Evolutionary conservation across 2,329 filamentous ascomycete species (phyloP), one percentile per base, ranked within the genome.

Genomic region (Fusarium sp.): DNA sequence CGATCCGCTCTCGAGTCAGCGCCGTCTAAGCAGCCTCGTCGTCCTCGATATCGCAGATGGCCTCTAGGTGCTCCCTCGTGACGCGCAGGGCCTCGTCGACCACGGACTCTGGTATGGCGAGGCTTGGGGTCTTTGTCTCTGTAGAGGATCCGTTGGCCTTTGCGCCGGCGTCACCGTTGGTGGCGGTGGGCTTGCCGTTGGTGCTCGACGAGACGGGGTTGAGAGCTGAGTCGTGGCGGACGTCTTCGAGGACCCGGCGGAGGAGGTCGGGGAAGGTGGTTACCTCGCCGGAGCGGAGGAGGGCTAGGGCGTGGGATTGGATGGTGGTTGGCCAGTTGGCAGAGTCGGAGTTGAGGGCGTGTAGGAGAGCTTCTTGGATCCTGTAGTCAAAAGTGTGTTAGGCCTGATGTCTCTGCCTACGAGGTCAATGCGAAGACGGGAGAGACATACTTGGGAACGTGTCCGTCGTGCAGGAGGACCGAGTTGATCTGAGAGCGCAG

Each of bases 341-440:
- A 6, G 84, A 80, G 82, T 91, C 85, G 58, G 90, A 84, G 80
- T 92, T 85, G 62, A 92, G 88, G 69, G 88, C 81, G 82, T 92
- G 90, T 47, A 92, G 87, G 78, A 92, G 87, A 50, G 87, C 83
- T 66, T 92, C 90, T 84, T 92, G 90, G 76, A 92, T 92, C 75
- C 90, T 91, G 6, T 35, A 16, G 42, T 45, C 27, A 22, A 27
- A 38, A 24, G 54, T 31, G 50, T 35, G 63, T 71, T 27, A 74
- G 73, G 73, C 68, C 40, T 66, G n/a, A 31, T 18, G 20, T 24
- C 22, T 37, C 31, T 10, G 29, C 29, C 60, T 31, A 16, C 24
- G 42, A 50, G 38, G 11, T 54, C 35, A 27, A 63, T 62, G 66
- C 54, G 56, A 34, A 59, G 64, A 14, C 22, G 40, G 64, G 35